Base-by-base conservation (phyloP, 768 basidiomycete species). In the Collybia sordida region DNA sequence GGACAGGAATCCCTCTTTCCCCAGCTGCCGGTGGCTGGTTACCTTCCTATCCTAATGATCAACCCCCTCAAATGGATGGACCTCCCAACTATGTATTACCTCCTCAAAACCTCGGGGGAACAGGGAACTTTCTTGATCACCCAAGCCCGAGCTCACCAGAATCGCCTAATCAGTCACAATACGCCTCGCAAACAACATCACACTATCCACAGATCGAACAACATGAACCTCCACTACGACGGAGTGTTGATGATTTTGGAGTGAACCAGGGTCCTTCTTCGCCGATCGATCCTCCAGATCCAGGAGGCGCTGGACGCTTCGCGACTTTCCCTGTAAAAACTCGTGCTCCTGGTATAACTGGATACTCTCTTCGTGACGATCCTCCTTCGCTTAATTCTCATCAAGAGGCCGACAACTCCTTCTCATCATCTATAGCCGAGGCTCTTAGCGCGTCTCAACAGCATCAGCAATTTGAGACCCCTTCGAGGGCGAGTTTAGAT, bases 271-370 rank as follows among this genome's bases (percentile, higher is more conserved):
- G 48, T n/a, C 52, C 57, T 6, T 38, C 58, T 9, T 62, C 64
- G 14, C 48, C 57, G 0, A 51, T 61, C 3, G 64, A 66, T 14
- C 52, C 52, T 1, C 50, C 58, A 3, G 59, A 19, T 9, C 38
- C 55, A 23, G 59, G 59, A 23, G 56, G 58, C 8, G 77, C 77
- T 1, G 78, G 77, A 0, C 74, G 82, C 14, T 89, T 87, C 58
- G 82, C 83, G 21, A 90, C 88, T 1, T 81, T 88, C 66, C 87
- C 86, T 0, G 74, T 78, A 15, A 75, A 80, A 51, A 63, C 65
- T 49, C 57, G 63, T 43, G 62, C 56, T 31, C 49, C 51, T 7
- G 64, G 72, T 6, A 61, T 43, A 14, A 50, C 43, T 9, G 56
- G 55, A 7, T 57, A 59, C 24, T 56, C 66, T 4, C 62, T 68